These are phyloP conservation scores for Juglanconis oblonga DNA, from an alignment of 2,329 filamentous ascomycete genomes.

Conservation along the genomic window DNA sequence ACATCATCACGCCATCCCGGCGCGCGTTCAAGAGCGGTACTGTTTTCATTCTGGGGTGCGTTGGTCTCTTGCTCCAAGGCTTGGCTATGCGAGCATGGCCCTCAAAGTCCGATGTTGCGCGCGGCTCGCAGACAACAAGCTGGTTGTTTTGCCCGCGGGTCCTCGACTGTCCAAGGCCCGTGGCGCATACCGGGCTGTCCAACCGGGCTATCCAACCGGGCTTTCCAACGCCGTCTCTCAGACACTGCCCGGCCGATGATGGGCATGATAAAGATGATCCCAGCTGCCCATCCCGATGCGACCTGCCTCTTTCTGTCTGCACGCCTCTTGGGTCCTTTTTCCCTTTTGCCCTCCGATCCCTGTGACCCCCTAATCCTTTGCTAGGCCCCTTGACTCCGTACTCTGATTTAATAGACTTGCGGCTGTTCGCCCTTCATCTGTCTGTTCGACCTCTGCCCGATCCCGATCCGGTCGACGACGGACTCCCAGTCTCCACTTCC, in stretches of 20 bases:
- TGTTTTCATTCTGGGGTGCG: not conserved
- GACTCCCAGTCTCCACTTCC: not conserved
- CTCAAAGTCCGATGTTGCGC: not conserved
- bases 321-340: not conserved
- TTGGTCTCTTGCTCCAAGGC: not conserved
- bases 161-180: not conserved
- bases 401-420: not conserved
- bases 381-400: not conserved
- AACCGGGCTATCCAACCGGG: not conserved
- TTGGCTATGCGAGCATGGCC: not conserved
- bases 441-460: not conserved
- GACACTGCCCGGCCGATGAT: not conserved
- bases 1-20: not conserved
- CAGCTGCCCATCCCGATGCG: not conserved
- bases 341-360: not conserved
- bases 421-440: not conserved
- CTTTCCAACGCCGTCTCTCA: not conserved
- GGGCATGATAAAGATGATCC: constrained; percentile 8
- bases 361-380: not conserved
- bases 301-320: constrained; percentile 14
- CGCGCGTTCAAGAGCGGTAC: not conserved
- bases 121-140: not conserved
- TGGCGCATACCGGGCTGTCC: not conserved
- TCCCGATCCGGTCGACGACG: constrained; percentile 2
- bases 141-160: not conserved